Evolutionary conservation across 129 eudicot species (phyloP).

Genomic region (Silybum marianum): DNA sequence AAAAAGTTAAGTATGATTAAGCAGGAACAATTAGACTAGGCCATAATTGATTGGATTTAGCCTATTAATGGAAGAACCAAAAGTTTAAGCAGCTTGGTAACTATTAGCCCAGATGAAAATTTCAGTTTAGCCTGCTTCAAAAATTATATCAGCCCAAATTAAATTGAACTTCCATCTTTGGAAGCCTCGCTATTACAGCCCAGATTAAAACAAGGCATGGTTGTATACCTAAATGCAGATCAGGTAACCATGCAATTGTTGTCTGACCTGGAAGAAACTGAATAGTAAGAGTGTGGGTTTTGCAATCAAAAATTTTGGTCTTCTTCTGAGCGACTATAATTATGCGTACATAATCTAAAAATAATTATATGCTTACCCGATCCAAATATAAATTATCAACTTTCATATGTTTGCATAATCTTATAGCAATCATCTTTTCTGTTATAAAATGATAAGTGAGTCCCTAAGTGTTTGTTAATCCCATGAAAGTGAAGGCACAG

Average conservation of each 20-base stretch:
- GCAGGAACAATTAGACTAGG: not conserved
- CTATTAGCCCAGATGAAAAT: not conserved
- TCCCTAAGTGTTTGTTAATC: constrained; percentile 1
- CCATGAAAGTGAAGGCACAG: not conserved
- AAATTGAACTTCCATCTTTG: not conserved
- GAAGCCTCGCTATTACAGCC: not conserved
- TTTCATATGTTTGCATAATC: constrained; percentile 1
- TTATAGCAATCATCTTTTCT: not conserved
- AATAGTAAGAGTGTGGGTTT: not conserved
- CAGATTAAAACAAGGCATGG: not conserved
- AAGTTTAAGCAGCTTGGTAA: not conserved
- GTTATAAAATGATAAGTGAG: not conserved
- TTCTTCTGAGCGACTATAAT: not conserved
- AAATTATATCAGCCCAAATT: not conserved
- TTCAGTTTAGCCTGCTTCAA: not conserved
- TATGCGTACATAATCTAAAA: not conserved
- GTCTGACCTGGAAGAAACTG: not conserved
- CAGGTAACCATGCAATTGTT: not conserved
- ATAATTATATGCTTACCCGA: not conserved
- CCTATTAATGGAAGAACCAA: not conserved
- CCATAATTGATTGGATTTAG: not conserved
- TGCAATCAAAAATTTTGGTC: not conserved
- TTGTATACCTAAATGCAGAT: not conserved
- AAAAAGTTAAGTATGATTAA: not conserved
- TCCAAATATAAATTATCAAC: not conserved